Evolutionary conservation across 768 basidiomycete species (phyloP), one percentile per base, ranked within the genome.

Genomic region (Phallus indusiatus): DNA sequence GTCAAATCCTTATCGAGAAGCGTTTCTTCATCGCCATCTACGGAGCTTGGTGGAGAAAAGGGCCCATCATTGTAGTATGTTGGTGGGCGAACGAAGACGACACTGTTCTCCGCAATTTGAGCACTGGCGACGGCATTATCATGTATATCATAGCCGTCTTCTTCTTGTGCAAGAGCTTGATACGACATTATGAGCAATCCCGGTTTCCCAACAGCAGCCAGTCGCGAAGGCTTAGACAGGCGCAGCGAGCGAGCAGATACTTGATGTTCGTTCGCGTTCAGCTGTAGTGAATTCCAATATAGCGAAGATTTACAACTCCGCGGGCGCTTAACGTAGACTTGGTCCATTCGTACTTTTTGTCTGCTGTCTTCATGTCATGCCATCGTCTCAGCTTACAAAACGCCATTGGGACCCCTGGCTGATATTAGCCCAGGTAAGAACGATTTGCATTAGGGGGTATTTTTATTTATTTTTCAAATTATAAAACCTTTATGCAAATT

Each of bases 321-420:
- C 54, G 33, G 54, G 46, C 17, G 54, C 33, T 18, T 10, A 17
- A 24, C 18, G n/a, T n/a, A n/a, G 42, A 55, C 33, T 47, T 33
- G 10, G 22, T 36, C 14, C 14, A 3, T 55, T 55, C 53, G 7
- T 11, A 47, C 47, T 46, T 6, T 20, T 47, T 22, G 5, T 1
- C 14, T 17, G 17, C 65, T 64, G 62, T 10, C n/a, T 48, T 14
- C 51, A 48, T 17, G 52, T 52, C 59, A 76, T 75, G 74, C 62
- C 73, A 47, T 71, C 69, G 42, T 63, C 71, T 47, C 36, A 36
- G 28, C 42, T n/a, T 35, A 56, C 77, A 76, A 61, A 71, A 73
- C 21, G 71, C 76, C 28, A 83, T 62, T 96, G 94, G 94, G 94
- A 97, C 69, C 94, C 94, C 18, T 73, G 90, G 3, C 73, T 95